Evolutionary conservation across 345 rosid genomes (phyloP).

Genomic region (Ailanthus altissimus): DNA sequence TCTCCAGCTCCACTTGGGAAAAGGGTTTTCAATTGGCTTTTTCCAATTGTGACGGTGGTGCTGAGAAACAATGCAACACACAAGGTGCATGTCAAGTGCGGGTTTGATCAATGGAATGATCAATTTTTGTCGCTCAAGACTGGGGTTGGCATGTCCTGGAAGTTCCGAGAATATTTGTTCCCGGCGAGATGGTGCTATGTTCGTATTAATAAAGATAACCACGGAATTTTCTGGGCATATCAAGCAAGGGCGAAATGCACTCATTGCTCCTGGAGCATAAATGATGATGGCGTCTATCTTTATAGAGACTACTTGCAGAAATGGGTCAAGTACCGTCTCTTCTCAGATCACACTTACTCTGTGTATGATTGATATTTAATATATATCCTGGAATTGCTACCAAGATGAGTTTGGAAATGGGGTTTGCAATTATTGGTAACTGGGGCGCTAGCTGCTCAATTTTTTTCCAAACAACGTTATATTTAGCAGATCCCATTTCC

Average conservation of each 20-base stretch:
- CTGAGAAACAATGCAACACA: constrained; percentile 9
- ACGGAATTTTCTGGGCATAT: constrained; percentile 19
- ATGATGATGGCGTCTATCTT: background rate
- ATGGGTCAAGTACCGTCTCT: background rate
- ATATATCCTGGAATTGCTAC: no score
- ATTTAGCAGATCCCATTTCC: no score
- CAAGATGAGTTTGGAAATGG: no score
- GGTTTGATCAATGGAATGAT: background rate
- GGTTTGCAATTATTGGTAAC: no score
- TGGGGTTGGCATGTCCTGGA: background rate
- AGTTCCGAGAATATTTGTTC: constrained; percentile 4
- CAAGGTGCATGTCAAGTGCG: constrained; percentile 1
- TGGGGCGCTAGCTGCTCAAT: no score
- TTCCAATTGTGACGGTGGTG: constrained; percentile 14
- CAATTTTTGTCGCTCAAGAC: background rate
- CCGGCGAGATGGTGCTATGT: no score
- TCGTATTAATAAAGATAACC: background rate
- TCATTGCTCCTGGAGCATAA: background rate
- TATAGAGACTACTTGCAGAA: background rate
- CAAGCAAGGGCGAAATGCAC: constrained; percentile 5
- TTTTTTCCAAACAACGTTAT: no score
- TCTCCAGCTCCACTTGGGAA: no score
- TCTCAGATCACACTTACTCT: background rate
- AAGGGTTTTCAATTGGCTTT: background rate
- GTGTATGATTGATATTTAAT: no score